These are phyloP conservation scores for Themeda triandra DNA, from an alignment of 176 grass and related monocot species.

Conservation along the genomic window DNA sequence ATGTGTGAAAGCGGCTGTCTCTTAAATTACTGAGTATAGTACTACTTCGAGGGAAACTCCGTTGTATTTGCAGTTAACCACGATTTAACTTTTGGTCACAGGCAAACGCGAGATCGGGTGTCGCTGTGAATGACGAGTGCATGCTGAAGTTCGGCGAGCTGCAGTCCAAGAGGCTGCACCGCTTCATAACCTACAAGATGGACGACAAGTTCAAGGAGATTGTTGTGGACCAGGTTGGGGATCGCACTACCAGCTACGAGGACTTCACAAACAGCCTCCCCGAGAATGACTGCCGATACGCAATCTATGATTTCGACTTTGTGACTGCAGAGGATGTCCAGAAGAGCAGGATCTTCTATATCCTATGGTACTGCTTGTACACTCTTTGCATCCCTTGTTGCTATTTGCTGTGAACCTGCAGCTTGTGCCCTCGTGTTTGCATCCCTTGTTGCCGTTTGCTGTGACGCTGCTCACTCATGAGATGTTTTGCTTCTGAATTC, in stretches of 20 bases:
- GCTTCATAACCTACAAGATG: constrained; percentile 75
- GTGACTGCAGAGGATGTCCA: constrained; percentile 69
- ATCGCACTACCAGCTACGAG: constrained; percentile 47
- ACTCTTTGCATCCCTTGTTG: background rate
- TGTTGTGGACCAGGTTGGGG: constrained; percentile 60
- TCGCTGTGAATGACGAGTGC: constrained; percentile 73
- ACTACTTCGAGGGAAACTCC: background rate
- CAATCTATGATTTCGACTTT: constrained; percentile 81
- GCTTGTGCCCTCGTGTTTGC: background rate
- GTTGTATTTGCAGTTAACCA: background rate
- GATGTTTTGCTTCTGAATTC: background rate
- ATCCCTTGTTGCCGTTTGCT: background rate
- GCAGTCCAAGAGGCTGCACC: constrained; percentile 77
- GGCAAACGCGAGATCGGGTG: constrained; percentile 75
- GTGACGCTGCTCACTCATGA: background rate
- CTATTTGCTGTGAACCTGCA: background rate
- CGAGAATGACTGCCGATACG: constrained; percentile 67
- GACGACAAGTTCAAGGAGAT: constrained; percentile 63
- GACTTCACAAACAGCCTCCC: constrained; percentile 61
- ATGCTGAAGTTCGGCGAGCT: constrained; percentile 71
- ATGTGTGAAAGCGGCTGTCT: background rate
- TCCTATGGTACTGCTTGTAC: constrained; percentile 56
- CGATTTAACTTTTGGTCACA: background rate
- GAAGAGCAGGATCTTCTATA: constrained; percentile 93
- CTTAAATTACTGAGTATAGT: background rate